These are phyloP conservation scores for Micromonas pusilla DNA, from an alignment of 139 green algal species.

Conservation along the genomic window DNA sequence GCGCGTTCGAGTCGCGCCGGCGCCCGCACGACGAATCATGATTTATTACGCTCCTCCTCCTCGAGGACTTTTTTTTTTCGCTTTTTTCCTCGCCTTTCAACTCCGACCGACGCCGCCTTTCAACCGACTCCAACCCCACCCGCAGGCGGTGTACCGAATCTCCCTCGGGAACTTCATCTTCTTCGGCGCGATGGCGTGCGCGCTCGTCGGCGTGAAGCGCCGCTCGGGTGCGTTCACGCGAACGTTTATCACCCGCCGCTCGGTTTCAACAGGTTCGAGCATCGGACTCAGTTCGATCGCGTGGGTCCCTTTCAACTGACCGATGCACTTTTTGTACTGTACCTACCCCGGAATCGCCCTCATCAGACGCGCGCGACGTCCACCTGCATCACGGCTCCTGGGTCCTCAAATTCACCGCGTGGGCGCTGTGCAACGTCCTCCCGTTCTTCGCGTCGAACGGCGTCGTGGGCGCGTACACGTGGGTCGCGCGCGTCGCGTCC, in stretches of 20 bases:
- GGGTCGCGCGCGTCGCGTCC: conserved; percentile 72
- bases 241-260: no score
- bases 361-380: conserved; percentile 60
- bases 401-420: conserved; percentile 71
- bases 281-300: conserved; percentile 49
- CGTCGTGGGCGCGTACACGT: conserved; percentile 58
- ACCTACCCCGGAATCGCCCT: conserved; percentile 61
- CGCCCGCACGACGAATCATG: not conserved
- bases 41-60: no score
- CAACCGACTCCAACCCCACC: conserved; percentile 14
- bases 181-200: not conserved
- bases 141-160: conserved; percentile 91
- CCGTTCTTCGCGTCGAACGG: conserved; percentile 78
- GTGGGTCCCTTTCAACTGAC: conserved; percentile 79
- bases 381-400: conserved; percentile 79
- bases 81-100: not conserved
- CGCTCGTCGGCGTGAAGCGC: not conserved
- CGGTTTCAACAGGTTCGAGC: no score
- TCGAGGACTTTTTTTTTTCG: no score
- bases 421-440: conserved; percentile 64
- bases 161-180: conserved; percentile 79
- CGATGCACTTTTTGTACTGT: conserved; percentile 61
- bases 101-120: not conserved
- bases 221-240: no score
- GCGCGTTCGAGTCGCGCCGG: no score